Evolutionary conservation across 139 green algal genomes (phyloP), one percentile per base, ranked within the genome.

Genomic region (Micractinium conductrix): DNA sequence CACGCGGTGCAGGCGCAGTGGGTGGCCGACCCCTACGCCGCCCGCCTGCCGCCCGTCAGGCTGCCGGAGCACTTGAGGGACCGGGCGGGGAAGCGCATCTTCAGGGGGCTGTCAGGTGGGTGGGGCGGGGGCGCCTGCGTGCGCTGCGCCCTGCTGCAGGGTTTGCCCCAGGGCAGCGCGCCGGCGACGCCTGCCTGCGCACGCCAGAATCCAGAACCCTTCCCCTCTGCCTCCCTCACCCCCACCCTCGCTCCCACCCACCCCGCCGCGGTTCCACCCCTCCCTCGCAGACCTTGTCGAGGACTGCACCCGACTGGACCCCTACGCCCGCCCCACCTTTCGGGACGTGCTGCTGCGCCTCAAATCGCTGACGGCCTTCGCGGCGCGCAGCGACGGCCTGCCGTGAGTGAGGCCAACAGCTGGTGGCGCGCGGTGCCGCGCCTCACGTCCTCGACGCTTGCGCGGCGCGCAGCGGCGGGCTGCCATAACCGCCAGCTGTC

Each of bases 241-340:
- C n/a, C n/a, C n/a, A n/a, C n/a, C n/a, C n/a, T n/a, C n/a, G n/a
- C n/a, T n/a, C n/a, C n/a, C n/a, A n/a, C n/a, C n/a, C n/a, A n/a
- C n/a, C n/a, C n/a, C n/a, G n/a, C n/a, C n/a, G n/a, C n/a, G n/a
- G n/a, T n/a, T n/a, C n/a, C n/a, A n/a, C n/a, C n/a, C n/a, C n/a
- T n/a, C n/a, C n/a, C n/a, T n/a, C 26, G 53, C 76, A 82, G 76
- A 82, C 38, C 30, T 82, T 1, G 43, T 83, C 17, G 70, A 86
- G 74, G 82, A 86, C 62, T 86, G 82, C 74, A 86, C 82, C 0
- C 70, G 82, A 33, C 62, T 86, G 44, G 82, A 86, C 74, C 82
- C 82, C 10, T 69, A 70, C 26, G 70, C 67, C 21, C 67, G 82
- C 1, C 82, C 82, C 43, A 43, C 43, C 72, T 86, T 81, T 17